Evolutionary conservation across 2,329 filamentous ascomycete genomes (phyloP).

Genomic region (Lachnellula willkommii): DNA sequence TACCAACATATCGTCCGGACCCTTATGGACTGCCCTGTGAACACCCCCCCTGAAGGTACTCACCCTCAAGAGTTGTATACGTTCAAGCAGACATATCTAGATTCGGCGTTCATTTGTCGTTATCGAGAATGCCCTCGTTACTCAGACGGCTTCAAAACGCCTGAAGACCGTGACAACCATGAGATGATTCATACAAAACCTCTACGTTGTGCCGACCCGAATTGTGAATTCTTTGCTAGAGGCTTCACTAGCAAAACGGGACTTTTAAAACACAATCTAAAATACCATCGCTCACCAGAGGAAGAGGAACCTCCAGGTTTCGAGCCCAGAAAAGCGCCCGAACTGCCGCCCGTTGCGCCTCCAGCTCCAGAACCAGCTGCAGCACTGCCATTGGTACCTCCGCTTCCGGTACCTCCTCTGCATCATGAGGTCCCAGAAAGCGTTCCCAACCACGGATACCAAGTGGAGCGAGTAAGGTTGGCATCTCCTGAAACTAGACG

Average conservation of each 20-base stretch:
- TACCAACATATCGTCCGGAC: conserved; percentile 9
- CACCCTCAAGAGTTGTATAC: background rate
- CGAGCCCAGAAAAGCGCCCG: conserved; percentile 2
- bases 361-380: background rate
- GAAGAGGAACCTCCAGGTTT: conserved; percentile 7
- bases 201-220: conserved; percentile 7
- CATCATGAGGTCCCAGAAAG: background rate
- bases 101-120: conserved; percentile 12
- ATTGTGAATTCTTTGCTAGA: conserved; percentile 3
- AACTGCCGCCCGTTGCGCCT: background rate
- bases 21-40: background rate
- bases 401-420: background rate
- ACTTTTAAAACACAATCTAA: conserved; percentile 9
- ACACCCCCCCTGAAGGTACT: background rate
- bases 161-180: conserved; percentile 6
- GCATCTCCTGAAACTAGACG: background rate
- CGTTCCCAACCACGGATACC: too few relatives aligned
- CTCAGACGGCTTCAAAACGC: conserved; percentile 7
- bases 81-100: conserved; percentile 7
- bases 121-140: conserved; percentile 9
- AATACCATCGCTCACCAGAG: conserved; percentile 9
- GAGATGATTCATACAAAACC: conserved; percentile 8
- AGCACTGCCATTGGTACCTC: too few relatives aligned
- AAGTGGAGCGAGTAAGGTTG: too few relatives aligned
- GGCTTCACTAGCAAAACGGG: conserved; percentile 7